Conservation (phyloP, 2,329 filamentous ascomycete genomes). For the Ascochyta viciae-villosae region DNA sequence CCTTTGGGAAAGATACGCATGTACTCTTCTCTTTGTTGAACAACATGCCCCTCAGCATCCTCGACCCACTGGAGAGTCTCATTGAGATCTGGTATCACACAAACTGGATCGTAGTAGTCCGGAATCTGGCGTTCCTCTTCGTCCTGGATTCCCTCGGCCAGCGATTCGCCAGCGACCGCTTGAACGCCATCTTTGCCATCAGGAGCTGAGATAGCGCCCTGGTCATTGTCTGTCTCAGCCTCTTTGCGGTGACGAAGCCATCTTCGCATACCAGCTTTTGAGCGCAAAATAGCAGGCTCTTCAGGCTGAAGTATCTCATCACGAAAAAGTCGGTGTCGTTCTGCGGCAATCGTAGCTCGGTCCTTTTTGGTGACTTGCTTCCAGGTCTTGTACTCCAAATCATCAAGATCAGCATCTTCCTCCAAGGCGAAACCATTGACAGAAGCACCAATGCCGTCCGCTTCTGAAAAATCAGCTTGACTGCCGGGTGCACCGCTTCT, state of each 20-base stretch:
- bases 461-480: conserved; percentile 85
- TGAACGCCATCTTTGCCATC: conserved; percentile 57
- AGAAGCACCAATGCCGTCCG: conserved; percentile 74
- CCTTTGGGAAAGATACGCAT: conserved; percentile 78
- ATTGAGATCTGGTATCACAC: conserved; percentile 83
- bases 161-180: conserved; percentile 69
- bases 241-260: conserved; percentile 82
- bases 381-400: conserved; percentile 94
- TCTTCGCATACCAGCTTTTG: conserved; percentile 86
- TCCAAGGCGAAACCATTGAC: conserved; percentile 71
- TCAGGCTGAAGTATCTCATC: conserved; percentile 85
- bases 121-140: conserved; percentile 82
- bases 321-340: conserved; percentile 85
- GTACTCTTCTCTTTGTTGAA: conserved; percentile 87
- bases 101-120: conserved; percentile 92
- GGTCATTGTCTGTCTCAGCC: conserved; percentile 55
- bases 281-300: conserved; percentile 84
- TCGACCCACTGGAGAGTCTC: conserved; percentile 84
- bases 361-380: conserved; percentile 99
- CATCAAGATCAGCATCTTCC: conserved; percentile 84
- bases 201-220: conserved; percentile 57
- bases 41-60: conserved; percentile 85
- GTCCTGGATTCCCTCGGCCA: conserved; percentile 92
- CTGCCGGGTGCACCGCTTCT: conserved; percentile 66
- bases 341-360: conserved; percentile 82